phyloP scores from a whole-genome alignment of 108 stramenopile genomes.

The Cyclotella sp. region DNA sequence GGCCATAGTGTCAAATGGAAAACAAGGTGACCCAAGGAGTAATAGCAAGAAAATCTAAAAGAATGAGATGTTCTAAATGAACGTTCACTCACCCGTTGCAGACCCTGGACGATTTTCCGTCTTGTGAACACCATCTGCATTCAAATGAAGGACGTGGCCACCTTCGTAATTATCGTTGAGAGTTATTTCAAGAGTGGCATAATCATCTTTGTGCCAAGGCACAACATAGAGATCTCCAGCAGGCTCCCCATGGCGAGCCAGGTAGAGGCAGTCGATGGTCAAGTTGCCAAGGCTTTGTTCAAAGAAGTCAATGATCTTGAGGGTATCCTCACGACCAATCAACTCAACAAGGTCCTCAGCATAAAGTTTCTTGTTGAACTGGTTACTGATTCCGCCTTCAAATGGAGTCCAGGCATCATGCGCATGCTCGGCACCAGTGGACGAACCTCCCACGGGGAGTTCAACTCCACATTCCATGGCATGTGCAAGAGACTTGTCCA shows the following conservation, averaged over 20 bases:
- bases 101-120: slow-evolving; percentile 26
- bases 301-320: slow-evolving; percentile 25
- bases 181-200: slow-evolving; percentile 21
- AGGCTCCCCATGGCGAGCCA: slow-evolving; percentile 9
- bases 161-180: slow-evolving; percentile 24
- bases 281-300: slow-evolving; percentile 10
- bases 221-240: not conserved
- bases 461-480: not conserved
- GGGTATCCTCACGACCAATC: slow-evolving; percentile 12
- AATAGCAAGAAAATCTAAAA: no score
- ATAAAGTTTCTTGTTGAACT: slow-evolving; percentile 16
- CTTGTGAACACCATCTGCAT: slow-evolving; percentile 16
- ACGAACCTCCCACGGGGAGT: slow-evolving; percentile 9
- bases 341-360: slow-evolving; percentile 9
- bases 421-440: not conserved
- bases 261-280: slow-evolving; percentile 21
- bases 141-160: slow-evolving; percentile 16
- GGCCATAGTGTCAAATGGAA: no score
- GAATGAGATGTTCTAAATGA: no score
- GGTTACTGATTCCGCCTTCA: not conserved
- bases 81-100: slow-evolving; percentile 10
- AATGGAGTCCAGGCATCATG: slow-evolving; percentile 1
- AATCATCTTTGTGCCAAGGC: slow-evolving; percentile 23
- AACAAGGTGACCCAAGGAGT: no score
- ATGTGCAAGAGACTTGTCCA: not conserved